Conservation (phyloP, 1,139 yeast genomes). For the Saccharomyces hybrid region DNA sequence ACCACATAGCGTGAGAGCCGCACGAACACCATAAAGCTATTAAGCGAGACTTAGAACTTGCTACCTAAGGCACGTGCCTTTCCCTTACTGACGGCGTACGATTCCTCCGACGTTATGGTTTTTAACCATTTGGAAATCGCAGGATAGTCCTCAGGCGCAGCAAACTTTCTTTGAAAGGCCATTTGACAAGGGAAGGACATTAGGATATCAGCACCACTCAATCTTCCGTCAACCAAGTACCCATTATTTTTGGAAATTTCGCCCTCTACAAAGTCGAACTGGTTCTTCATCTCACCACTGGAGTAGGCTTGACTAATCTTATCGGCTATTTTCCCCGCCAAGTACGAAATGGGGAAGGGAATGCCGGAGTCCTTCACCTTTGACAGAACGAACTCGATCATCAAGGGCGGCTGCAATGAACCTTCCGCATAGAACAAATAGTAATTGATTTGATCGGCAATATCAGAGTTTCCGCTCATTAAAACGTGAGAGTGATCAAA, state of each 20-base stretch:
- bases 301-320: constrained; percentile 42
- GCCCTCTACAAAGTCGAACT: constrained; percentile 39
- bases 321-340: constrained; percentile 38
- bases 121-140: constrained; percentile 15
- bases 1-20: not conserved
- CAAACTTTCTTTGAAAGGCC: constrained; percentile 16
- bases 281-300: constrained; percentile 37
- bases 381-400: constrained; percentile 40
- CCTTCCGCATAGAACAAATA: constrained; percentile 53
- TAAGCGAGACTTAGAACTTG: not conserved
- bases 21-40: not conserved
- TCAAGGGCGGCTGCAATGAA: constrained; percentile 43
- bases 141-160: constrained; percentile 16
- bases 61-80: constrained; percentile 4
- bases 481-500: constrained; percentile 37
- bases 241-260: constrained; percentile 39
- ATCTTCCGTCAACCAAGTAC: constrained; percentile 46
- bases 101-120: constrained; percentile 8
- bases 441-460: constrained; percentile 41
- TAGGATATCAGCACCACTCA: constrained; percentile 56
- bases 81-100: constrained; percentile 8
- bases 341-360: constrained; percentile 42
- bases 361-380: constrained; percentile 36
- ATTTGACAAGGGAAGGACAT: constrained; percentile 38
- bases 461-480: constrained; percentile 27